Base-by-base conservation (phyloP, 78 protist genomes). In the Monosiga brevicollis region DNA sequence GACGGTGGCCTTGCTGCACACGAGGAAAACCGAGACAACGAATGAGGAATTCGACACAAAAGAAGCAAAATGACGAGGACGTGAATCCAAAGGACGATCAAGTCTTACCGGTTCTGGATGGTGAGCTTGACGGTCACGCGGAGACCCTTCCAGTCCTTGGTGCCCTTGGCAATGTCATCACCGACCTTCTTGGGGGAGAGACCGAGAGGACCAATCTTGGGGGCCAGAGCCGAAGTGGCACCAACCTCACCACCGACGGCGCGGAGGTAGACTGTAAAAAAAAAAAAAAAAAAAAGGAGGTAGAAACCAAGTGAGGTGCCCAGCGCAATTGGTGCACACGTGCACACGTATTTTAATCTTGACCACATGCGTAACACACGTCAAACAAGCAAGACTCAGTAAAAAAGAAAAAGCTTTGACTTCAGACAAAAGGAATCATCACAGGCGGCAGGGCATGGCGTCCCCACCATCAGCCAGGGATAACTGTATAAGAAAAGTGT, bases 201-300 rank as follows among this genome's bases (percentile, higher is more conserved):
- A 90, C 99, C 99, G 24, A 97, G 94, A 23, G 99, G 98, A 88
- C 99, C 99, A 84, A 95, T 78, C 94, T 97, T 97, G 78, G 99
- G 99, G 83, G 99, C 99, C 0, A 97, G 92, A 55, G 99, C 49
- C 40, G 98, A 80, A 40, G 91, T 91, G 37, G 94, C 97, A 55
- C 92, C 95, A 1, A 87, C 96, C 89, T 95, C 99, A 81, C 99
- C 99, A 71, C 99, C 99, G 36, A 86, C 83, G 70, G 91, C 96
- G 54, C 97, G 95, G 82, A 98, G 87, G 93, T 42, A 78, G 42
- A 98, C 96, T 91, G 86, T 42, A 6, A 2, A 40, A 0, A 1
- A 3, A 25, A 54, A 34, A 42, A 1, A 73, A 25, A 3, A 24
- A 49, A 34, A 10, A 35, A 22, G 34, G 54, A 6, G 85, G n/a